Conservation (phyloP, 345 rosid species). For the Eucalyptus tenuipes region DNA sequence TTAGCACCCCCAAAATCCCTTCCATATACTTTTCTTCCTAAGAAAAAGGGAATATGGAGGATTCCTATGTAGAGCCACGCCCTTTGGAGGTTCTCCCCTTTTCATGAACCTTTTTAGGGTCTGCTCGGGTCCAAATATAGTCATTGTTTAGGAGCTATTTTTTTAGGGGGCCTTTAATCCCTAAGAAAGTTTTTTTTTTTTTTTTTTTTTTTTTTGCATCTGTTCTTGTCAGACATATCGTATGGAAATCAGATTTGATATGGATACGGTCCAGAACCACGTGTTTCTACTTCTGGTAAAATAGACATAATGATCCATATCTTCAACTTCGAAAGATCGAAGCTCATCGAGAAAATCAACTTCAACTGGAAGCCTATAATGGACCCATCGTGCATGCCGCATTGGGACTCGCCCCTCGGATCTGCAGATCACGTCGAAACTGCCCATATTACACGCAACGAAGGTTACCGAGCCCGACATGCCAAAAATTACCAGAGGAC, state of each 20-base stretch:
- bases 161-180: not conserved
- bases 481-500: not conserved
- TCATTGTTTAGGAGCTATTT: not conserved
- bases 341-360: not conserved
- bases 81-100: accelerated
- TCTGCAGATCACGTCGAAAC: not conserved
- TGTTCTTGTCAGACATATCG: not conserved
- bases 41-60: accelerated
- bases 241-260: not conserved
- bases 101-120: too few relatives aligned
- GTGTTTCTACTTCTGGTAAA: not conserved
- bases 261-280: not conserved
- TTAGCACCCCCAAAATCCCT: too few relatives aligned
- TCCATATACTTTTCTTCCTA: too few relatives aligned
- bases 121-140: accelerated
- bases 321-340: not conserved
- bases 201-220: accelerated
- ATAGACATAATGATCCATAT: too few relatives aligned
- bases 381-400: not conserved
- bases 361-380: not conserved
- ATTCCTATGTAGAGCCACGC: too few relatives aligned
- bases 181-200: not conserved
- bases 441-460: not conserved
- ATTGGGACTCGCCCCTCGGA: not conserved
- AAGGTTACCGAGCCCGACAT: not conserved